phyloP scores from a whole-genome alignment of 1,284 basidiomycete genomes.

The Athelia psychrophila region DNA sequence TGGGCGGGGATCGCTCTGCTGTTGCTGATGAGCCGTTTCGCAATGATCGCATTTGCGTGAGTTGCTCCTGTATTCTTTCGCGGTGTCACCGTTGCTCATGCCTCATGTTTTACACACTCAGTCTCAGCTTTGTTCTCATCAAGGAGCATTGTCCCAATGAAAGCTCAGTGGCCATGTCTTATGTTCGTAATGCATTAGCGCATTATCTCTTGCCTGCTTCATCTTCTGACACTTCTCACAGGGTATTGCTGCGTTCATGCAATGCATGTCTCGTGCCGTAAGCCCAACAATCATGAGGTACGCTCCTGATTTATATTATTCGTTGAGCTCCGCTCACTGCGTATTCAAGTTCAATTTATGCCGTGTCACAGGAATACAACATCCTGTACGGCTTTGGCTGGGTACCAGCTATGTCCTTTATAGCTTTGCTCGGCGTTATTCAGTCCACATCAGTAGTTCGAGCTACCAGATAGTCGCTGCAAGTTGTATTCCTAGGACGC shows the following conservation, averaged over 20 bases:
- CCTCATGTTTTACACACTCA: too few relatives aligned
- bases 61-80: conserved; percentile 10
- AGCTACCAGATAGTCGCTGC: too few relatives aligned
- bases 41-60: conserved; percentile 38
- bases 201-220: neutral
- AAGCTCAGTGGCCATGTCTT: conserved; percentile 53
- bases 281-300: conserved; percentile 61
- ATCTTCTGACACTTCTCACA: too few relatives aligned
- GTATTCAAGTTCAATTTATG: too few relatives aligned
- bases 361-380: too few relatives aligned
- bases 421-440: too few relatives aligned
- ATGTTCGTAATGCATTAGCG: conserved; percentile 20
- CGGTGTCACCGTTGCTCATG: neutral
- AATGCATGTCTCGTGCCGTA: conserved; percentile 57
- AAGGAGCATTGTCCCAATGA: conserved; percentile 53
- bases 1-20: conserved; percentile 42
- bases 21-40: conserved; percentile 36
- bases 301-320: too few relatives aligned
- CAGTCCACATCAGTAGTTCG: too few relatives aligned
- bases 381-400: too few relatives aligned
- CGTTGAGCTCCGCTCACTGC: too few relatives aligned
- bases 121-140: conserved; percentile 59
- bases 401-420: too few relatives aligned
- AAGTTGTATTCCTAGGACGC: too few relatives aligned
- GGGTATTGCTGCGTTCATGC: conserved; percentile 53